Base-by-base conservation (phyloP, 2,329 filamentous ascomycete genomes). In the Arachnomyces sp. region DNA sequence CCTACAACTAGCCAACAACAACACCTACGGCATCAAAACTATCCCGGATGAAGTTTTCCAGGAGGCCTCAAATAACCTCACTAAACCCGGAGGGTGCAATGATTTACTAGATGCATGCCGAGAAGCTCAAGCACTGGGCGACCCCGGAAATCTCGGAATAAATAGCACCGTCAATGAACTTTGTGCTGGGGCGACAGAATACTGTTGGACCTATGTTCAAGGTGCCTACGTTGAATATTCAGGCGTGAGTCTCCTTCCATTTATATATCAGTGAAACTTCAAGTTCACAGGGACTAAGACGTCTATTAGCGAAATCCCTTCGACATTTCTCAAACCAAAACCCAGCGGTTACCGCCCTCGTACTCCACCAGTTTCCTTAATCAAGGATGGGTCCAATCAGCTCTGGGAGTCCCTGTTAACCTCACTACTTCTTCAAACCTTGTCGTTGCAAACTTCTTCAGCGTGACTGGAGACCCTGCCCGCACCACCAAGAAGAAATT, bases 341-440 rank as follows among this genome's bases (percentile, higher is more conserved):
- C 61, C 1, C 67, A 71, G 38, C 64, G 70, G 2, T 72, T 71
- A 31, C 70, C 70, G 0, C 51, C 60, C 0, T 57, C 61, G 9
- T 73, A 68, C 54, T 67, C 68, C 47, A 51, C 62, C 14, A 69
- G 68, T 2, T 78, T 66, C 52, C 62, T 79, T 13, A 72, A 71
- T 46, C 65, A 73, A 43, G 60, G 61, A 0, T 63, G 68, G 36
- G 69, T 76, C 1, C 72, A 76, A 49, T 51, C 53, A 9, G 70
- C 69, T 1, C 63, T 79, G 1, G 75, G 74, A 8, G 68, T 73
- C 1, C 68, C 70, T 0, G 48, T 76, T 6, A 76, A 77, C 51
- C 62, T 85, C 67, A 2, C 43, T 76, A 1, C 57, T 70, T 7
- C 59, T 54, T 13, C 72, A 72, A 44, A 66, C 61, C 28, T 79